Conservation (phyloP, 2,329 filamentous ascomycete species). For the Fusarium tricinctum region DNA sequence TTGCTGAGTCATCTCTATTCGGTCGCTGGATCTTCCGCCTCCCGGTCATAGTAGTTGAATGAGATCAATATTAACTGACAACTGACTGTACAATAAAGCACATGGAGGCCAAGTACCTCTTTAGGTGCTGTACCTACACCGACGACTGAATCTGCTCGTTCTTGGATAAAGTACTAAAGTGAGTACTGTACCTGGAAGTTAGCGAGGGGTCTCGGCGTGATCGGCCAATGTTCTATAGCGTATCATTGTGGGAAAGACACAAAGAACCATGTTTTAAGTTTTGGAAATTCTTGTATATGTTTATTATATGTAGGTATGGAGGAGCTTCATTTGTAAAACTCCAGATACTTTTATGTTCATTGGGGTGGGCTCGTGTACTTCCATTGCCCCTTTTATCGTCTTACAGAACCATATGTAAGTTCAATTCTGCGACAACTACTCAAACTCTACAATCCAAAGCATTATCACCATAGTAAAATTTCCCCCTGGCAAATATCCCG, state of each 20-base stretch:
- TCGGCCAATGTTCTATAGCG: not conserved
- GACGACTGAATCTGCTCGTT: too few species aligned
- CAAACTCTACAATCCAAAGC: not conserved
- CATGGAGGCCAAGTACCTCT: too few species aligned
- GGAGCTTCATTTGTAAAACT: slow-evolving; percentile 9
- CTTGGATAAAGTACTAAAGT: too few species aligned
- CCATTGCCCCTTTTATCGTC: not conserved
- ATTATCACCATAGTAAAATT: not conserved
- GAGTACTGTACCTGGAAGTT: too few species aligned
- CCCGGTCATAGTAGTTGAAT: slow-evolving; percentile 7
- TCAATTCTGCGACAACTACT: not conserved
- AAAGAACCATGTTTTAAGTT: not conserved
- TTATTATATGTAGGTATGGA: slow-evolving; percentile 12
- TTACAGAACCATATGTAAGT: not conserved
- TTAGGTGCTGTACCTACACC: too few species aligned
- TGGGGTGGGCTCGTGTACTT: slow-evolving; percentile 1
- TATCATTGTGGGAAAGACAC: not conserved
- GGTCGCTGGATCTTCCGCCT: slow-evolving; percentile 45
- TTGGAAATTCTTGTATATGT: slow-evolving; percentile 1
- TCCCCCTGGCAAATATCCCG: slow-evolving; percentile 5
- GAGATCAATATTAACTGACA: too few species aligned
- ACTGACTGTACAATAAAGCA: too few species aligned
- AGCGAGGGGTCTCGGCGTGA: not conserved
- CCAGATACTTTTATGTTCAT: not conserved
- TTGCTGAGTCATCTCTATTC: slow-evolving; percentile 46